Evolutionary conservation across 306 rosid genomes (phyloP), one percentile per base, ranked within the genome.

Genomic region (Sicyos baderoa): DNA sequence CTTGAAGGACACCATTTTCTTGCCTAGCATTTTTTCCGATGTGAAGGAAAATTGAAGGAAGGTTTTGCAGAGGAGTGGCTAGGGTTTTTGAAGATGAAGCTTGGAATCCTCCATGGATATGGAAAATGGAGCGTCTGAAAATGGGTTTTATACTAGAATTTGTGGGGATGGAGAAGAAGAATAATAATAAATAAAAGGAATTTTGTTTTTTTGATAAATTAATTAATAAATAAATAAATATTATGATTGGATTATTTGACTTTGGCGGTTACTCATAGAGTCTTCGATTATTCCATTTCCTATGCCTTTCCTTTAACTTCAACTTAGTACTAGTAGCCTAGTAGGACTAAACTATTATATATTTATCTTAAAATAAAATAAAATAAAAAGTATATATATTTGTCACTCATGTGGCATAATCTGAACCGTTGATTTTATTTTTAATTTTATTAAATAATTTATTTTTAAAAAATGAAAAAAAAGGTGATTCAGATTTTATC

Each of bases 1-100:
- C 77, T 78, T 86, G 61, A 92, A 74, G 10, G 89, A 78, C 2
- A 82, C 89, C 82, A 87, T 87, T 67, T 80, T 83, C 72, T 86
- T 92, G 40, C 86, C 88, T 10, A 84, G 81, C 95, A 88, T 29
- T 89, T 44, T 6, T 11, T 44, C 6, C 12, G 54, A 61, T 14
- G 8, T 17, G 18, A 15, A 59, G 45, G 21, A 29, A 22, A 15
- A 61, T 32, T 3, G 47, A 44, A 19, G 49, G 25, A 17, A 10
- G 15, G 11, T 21, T 2, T 19, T 17, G 68, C n/a, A 62, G 68
- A 62, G 48, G 22, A 59, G 13, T 16, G 15, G 32, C 32, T 54
- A 56, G 66, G 44, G 67, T 60, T 58, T 57, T 14, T 16, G 15
- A 35, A 60, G 51, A 8, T 18, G 68, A 40, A 62, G 51, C 51